phyloP scores from a whole-genome alignment of 345 rosid species.

The Garcia nutans region DNA sequence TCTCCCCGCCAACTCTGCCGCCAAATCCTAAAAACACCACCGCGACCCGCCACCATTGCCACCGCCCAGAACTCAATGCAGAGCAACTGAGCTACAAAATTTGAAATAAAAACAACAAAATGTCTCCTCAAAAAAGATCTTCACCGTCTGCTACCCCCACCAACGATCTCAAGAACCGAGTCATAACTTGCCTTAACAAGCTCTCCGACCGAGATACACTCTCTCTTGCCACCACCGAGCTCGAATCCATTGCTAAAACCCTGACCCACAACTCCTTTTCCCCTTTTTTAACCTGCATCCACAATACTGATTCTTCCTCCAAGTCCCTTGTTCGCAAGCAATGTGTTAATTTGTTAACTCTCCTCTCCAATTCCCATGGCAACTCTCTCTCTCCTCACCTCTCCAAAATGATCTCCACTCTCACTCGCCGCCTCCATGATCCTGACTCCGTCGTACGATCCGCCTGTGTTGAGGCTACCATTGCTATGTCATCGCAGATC shows the following conservation, averaged over 20 bases:
- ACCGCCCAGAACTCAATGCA: background rate
- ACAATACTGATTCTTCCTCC: slow-evolving; percentile 68
- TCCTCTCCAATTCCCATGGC: slow-evolving; percentile 78
- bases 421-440: slow-evolving; percentile 77
- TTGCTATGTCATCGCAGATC: slow-evolving; percentile 65
- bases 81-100: background rate
- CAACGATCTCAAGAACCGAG: slow-evolving; percentile 63
- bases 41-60: background rate
- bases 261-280: slow-evolving; percentile 59
- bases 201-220: slow-evolving; percentile 95
- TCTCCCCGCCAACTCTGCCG: background rate
- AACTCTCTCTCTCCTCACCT: slow-evolving; percentile 68
- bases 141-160: slow-evolving; percentile 10
- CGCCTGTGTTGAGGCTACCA: slow-evolving; percentile 67
- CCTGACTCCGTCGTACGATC: slow-evolving; percentile 81
- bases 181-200: slow-evolving; percentile 80
- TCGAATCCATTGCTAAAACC: slow-evolving; percentile 69
- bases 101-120: background rate
- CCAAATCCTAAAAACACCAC: background rate
- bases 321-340: slow-evolving; percentile 79
- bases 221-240: slow-evolving; percentile 73
- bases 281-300: slow-evolving; percentile 67
- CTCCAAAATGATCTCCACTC: slow-evolving; percentile 72
- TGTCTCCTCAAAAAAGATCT: slow-evolving; percentile 48
- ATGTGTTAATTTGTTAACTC: slow-evolving; percentile 65